A percentile compares a stretch with the other conserved stretches of the same genome.
Evolutionary conservation across 1,139 yeast species (phyloP).

Genomic region (Debaryomyces udenii): DNA sequence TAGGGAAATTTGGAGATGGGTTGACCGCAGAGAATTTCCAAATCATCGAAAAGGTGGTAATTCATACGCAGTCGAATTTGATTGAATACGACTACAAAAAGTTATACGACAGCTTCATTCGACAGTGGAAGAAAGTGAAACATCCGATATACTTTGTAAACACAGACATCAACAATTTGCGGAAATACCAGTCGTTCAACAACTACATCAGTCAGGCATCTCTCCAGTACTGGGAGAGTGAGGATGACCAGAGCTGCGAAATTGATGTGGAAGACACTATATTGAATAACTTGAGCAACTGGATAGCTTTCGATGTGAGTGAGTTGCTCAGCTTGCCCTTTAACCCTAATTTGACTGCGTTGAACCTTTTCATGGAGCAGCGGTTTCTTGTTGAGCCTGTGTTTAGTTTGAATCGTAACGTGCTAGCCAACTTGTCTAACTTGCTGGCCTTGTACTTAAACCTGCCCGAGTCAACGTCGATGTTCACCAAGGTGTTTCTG

Average conservation of each 20-base stretch:
- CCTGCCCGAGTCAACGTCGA: constrained; percentile 23
- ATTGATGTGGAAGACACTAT: constrained; percentile 14
- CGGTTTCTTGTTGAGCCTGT: constrained; percentile 6
- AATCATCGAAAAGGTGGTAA: constrained; percentile 19
- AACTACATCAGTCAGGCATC: constrained; percentile 18
- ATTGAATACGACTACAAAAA: constrained; percentile 21
- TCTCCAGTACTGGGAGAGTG: constrained; percentile 22
- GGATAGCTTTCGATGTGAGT: constrained; percentile 25
- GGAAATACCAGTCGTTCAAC: constrained; percentile 23
- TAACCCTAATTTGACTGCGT: constrained; percentile 22
- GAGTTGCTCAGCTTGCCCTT: constrained; percentile 25
- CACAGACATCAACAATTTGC: constrained; percentile 26
- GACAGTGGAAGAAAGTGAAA: constrained; percentile 20
- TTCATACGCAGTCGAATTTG: constrained; percentile 25
- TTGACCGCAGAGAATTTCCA: constrained; percentile 19
- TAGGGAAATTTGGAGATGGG: constrained; percentile 17
- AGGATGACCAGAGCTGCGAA: constrained; percentile 15
- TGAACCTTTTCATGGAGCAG: constrained; percentile 22
- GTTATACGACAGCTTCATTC: constrained; percentile 20
- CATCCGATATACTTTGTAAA: constrained; percentile 23
- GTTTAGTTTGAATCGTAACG: constrained; percentile 7
- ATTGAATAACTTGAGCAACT: constrained; percentile 24
- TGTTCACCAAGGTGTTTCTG: constrained; percentile 17
- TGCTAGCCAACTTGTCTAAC: constrained; percentile 15
- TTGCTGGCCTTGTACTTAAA: constrained; percentile 22